Evolutionary conservation across 352 stramenopile species (phyloP).

Genomic region (Hyaloperonospora arabidopsidis): DNA sequence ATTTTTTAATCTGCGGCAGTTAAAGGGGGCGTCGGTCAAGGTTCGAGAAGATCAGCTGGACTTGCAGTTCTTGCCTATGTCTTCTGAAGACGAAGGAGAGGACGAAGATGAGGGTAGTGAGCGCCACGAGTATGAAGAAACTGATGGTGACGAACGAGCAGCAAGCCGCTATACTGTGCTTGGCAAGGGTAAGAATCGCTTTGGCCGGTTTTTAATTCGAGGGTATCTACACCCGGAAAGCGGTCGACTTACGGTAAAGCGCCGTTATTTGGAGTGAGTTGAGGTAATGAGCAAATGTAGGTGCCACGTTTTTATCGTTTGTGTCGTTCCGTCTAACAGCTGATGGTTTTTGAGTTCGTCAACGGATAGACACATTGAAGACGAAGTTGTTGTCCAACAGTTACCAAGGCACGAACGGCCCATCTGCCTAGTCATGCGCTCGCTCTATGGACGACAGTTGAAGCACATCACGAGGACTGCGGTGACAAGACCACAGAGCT

Average conservation of each 20-base stretch:
- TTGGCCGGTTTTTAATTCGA: conserved; percentile 58
- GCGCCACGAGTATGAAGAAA: conserved; percentile 19
- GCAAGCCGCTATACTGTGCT: conserved; percentile 45
- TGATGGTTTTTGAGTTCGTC: too few relatives aligned
- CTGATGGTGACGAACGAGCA: conserved; percentile 21
- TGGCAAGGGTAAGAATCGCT: conserved; percentile 61
- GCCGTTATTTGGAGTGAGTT: conserved; percentile 48
- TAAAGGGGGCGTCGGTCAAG: conserved; percentile 46
- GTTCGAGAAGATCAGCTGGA: conserved; percentile 60
- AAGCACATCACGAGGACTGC: too few relatives aligned
- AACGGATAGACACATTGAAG: too few relatives aligned
- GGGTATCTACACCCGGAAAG: conserved; percentile 46
- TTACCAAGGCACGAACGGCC: too few relatives aligned
- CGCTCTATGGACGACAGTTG: too few relatives aligned
- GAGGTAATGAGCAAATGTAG: not conserved
- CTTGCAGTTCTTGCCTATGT: conserved; percentile 53
- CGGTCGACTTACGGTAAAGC: conserved; percentile 41
- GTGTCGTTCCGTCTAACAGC: too few relatives aligned
- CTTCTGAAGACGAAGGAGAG: conserved; percentile 21
- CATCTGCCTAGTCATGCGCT: too few relatives aligned
- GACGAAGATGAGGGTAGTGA: conserved; percentile 11
- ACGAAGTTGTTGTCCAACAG: too few relatives aligned
- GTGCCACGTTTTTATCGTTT: too few relatives aligned
- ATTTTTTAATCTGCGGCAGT: conserved; percentile 69
- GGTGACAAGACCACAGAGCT: too few relatives aligned